These are phyloP conservation scores for Dactylellina leptospora DNA, from an alignment of 2,329 filamentous ascomycete genomes.

Conservation along the genomic window DNA sequence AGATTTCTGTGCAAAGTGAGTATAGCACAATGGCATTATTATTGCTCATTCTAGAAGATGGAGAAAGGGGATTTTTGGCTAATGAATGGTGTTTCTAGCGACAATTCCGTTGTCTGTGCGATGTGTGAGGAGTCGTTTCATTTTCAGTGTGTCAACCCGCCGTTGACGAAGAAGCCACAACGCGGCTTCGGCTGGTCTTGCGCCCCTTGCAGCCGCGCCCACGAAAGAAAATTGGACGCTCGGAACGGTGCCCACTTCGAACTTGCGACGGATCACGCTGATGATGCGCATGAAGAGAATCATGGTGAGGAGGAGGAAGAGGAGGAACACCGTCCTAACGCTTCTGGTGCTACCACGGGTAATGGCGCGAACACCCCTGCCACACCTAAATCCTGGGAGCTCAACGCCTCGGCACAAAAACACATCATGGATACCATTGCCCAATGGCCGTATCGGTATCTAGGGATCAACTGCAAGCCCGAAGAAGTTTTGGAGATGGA, in stretches of 20 bases:
- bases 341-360: constrained; percentile 41
- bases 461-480: constrained; percentile 92
- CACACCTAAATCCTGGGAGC: constrained; percentile 46
- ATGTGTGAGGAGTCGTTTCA: constrained; percentile 74
- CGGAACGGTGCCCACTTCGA: constrained; percentile 68
- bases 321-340: constrained; percentile 64
- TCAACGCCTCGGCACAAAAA: constrained; percentile 30
- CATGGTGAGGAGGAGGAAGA: constrained; percentile 72
- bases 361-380: constrained; percentile 54
- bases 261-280: constrained; percentile 24
- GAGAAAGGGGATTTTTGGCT: background rate
- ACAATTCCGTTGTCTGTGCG: constrained; percentile 50
- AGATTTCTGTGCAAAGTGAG: constrained; percentile 89
- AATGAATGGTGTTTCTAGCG: constrained; percentile 20
- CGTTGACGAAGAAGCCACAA: constrained; percentile 92
- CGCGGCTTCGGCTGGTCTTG: constrained; percentile 98
- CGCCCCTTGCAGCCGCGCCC: constrained; percentile 92
- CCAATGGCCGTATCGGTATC: constrained; percentile 94
- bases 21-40: constrained; percentile 3
- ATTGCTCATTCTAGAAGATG: background rate
- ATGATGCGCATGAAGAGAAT: constrained; percentile 64
- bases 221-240: constrained; percentile 90
- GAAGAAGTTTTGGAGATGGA: constrained; percentile 97
- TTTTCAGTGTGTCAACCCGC: constrained; percentile 96
- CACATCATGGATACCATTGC: constrained; percentile 73